Evolutionary conservation across 2,329 filamentous ascomycete species (phyloP), one percentile per base, ranked within the genome.

Genomic region (Aspergillus sp.): DNA sequence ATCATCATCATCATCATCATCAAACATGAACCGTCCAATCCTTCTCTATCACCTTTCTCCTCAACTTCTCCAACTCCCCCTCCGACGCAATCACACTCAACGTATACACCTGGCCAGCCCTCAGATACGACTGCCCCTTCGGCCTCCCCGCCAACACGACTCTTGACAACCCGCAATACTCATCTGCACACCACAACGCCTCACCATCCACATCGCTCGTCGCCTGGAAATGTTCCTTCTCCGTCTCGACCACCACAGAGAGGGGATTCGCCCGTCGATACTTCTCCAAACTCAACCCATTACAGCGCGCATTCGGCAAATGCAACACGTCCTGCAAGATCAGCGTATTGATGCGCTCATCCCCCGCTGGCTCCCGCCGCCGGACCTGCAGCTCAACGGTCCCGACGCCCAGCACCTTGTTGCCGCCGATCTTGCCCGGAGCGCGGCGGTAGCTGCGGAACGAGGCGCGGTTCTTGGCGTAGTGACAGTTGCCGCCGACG

Each of bases 391-490:
- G 52, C 24, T 64, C 57, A 1, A 67, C 65, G 0, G 60, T 64
- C 2, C 65, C 65, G 3, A 67, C 58, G 20, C 65, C 65, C 20
- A 67, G 57, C 5, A 67, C 64, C 4, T 63, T 61, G 7, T 31
- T 49, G n/a, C 52, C 54, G 20, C 47, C 59, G 49, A 67, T 55
- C 20, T 64, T 63, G 11, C 63, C 54, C 18, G 65, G 65, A 3
- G 65, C 61, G 3, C 65, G 65, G 1, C 63, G 64, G 56, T 67
- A 67, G 20, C 54, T 63, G 24, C 26, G 49, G 52, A 67, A 67
- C 12, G 65, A 57, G 4, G 64, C 53, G 16, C 65, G 64, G 61
- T 67, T 67, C 45, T 65, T 65, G 52, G 65, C 65, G 61, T 63
- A 65, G 59, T 67, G 65, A 3, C 52, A 58, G 52, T 64, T 67